Conservation (phyloP, 1,284 basidiomycete species). For the Lignosus rhinocerotis region DNA sequence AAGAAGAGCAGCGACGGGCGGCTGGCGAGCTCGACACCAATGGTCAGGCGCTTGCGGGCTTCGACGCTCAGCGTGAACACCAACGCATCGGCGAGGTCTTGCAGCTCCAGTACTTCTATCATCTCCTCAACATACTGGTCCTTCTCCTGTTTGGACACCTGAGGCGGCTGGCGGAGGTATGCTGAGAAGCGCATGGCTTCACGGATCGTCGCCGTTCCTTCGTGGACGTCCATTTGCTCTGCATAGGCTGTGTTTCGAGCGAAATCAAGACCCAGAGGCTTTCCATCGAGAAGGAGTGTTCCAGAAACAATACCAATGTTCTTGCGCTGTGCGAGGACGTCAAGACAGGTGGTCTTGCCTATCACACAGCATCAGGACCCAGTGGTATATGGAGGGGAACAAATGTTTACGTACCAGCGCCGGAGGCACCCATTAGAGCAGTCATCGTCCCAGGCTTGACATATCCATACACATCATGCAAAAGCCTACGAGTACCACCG, state of each 20-base stretch:
- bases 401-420: conserved; percentile 46
- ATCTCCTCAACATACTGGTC: conserved; percentile 79
- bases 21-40: conserved; percentile 86
- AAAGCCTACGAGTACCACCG: conserved; percentile 66
- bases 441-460: conserved; percentile 87
- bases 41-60: conserved; percentile 84
- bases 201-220: conserved; percentile 83
- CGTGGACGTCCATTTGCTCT: conserved; percentile 85
- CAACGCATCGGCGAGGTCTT: conserved; percentile 63
- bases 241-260: conserved; percentile 79
- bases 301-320: conserved; percentile 85
- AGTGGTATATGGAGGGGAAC: conserved; percentile 6
- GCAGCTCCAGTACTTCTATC: conserved; percentile 69
- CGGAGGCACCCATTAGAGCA: conserved; percentile 79
- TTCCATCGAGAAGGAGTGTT: conserved; percentile 80
- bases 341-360: conserved; percentile 81
- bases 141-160: conserved; percentile 77
- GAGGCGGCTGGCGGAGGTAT: conserved; percentile 81
- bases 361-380: conserved; percentile 26
- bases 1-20: conserved; percentile 84
- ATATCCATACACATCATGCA: conserved; percentile 88
- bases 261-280: conserved; percentile 75
- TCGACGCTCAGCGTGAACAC: conserved; percentile 70
- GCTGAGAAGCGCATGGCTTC: conserved; percentile 92
- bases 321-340: conserved; percentile 87